A percentile compares a stretch with the other conserved stretches of the same genome.
These are phyloP conservation scores for Oehlia diaphana DNA, from an alignment of 192 early-diverging fungal species.

Conservation along the genomic window DNA sequence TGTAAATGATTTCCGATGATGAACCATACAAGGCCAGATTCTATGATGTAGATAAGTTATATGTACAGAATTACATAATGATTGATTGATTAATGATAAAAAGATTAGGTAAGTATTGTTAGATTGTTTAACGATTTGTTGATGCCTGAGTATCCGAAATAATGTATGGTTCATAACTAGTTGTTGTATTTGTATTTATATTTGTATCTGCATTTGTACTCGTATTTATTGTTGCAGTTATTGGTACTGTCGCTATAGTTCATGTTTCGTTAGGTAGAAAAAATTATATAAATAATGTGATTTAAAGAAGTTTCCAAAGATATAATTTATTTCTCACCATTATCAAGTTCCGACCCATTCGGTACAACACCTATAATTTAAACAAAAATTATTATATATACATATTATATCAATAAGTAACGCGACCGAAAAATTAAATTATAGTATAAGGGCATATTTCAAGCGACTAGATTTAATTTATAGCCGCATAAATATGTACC, in stretches of 20 bases:
- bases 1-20: too few relatives aligned
- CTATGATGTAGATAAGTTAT: background rate
- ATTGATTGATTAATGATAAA: background rate
- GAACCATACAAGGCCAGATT: background rate
- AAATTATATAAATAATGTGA: too few relatives aligned
- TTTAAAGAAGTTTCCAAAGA: too few relatives aligned
- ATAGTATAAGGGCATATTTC: too few relatives aligned
- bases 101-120: background rate
- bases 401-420: background rate
- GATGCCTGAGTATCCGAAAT: background rate
- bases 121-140: background rate
- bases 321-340: slow-evolving; percentile 1
- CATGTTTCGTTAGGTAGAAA: background rate
- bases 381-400: background rate
- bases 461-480: too few relatives aligned
- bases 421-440: too few relatives aligned
- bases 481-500: too few relatives aligned
- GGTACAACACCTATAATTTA: slow-evolving; percentile 35
- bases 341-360: slow-evolving; percentile 37
- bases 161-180: background rate
- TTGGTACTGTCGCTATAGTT: background rate
- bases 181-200: background rate
- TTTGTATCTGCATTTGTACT: background rate
- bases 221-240: background rate
- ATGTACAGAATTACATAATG: background rate